Base-by-base conservation (phyloP, 345 rosid genomes). In the Eucalyptus viminalis region DNA sequence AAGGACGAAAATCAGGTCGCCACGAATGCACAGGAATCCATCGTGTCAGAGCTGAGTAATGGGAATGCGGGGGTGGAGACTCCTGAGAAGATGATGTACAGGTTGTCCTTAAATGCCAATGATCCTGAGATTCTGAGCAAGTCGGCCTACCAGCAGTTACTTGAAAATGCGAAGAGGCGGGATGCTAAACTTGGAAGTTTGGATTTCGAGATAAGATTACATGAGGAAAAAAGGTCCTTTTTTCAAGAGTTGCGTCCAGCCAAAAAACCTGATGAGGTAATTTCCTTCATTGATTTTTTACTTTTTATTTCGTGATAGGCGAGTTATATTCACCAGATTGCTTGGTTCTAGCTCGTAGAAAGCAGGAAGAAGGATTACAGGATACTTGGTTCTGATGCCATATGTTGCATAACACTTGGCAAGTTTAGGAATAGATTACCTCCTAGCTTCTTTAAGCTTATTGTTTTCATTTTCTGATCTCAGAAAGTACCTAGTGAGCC, bases 401-500 rank as follows among this genome's bases (percentile, higher is more conserved):
- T 8, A 67, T 22, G 25, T 21, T 29, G 24, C 37, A 9, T 56
- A 50, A n/a, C 43, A 16, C 54, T 76, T 40, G 47, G 85, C 85
- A 40, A 76, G 85, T 37, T 76, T 76, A 37, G 83, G 47, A 44
- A 19, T 37, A 37, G 47, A 76, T 76, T 76, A 76, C 27, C 83
- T 37, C 24, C 83, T 76, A 37, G 83, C 44, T 76, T 88, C 58
- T 53, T n/a, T 50, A 49, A 49, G 50, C 37, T 44, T 88, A 86
- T 62, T 31, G 34, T 87, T 34, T 50, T 76, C 40, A 27, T 91
- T 45, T 54, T 92, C 90, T 87, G 62, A 92, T 65, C 92, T 88
- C 91, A 94, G 97, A 92, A 92, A 90, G 91, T 92, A 90, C 97
- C 96, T 87, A 88, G 5, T 8, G 99, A 95, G 80, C 95, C 94